Percentiles rank a stretch among this genome's conserved stretches.
Evolutionary conservation across 2,329 filamentous ascomycete species (phyloP).

Genomic region (Fusarium coicis): DNA sequence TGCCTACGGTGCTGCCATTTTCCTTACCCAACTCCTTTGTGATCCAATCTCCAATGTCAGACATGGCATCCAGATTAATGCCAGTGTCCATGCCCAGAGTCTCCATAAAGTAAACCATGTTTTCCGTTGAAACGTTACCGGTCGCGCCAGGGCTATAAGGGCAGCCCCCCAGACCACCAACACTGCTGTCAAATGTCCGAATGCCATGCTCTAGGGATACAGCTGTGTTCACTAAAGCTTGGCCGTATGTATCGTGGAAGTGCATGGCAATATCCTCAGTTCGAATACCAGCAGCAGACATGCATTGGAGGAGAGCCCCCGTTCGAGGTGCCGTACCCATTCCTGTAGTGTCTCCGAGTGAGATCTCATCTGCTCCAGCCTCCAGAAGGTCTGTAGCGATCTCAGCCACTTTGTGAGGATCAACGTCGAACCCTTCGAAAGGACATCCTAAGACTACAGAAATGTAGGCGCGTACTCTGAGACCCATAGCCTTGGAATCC

Average conservation of each 20-base stretch:
- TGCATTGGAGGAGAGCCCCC: slow-evolving; percentile 69
- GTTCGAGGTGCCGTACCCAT: slow-evolving; percentile 85
- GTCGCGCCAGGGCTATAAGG: slow-evolving; percentile 88
- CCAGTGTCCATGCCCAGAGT: slow-evolving; percentile 80
- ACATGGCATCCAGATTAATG: slow-evolving; percentile 73
- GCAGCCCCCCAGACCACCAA: slow-evolving; percentile 84
- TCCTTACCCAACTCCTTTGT: slow-evolving; percentile 69
- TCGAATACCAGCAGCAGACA: slow-evolving; percentile 74
- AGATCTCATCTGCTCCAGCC: slow-evolving; percentile 91
- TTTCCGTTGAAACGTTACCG: slow-evolving; percentile 87
- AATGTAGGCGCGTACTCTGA: slow-evolving; percentile 82
- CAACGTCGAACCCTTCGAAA: slow-evolving; percentile 74
- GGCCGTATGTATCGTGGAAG: slow-evolving; percentile 90
- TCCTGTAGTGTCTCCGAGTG: slow-evolving; percentile 89
- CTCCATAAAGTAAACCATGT: slow-evolving; percentile 82
- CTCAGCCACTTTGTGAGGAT: slow-evolving; percentile 71
- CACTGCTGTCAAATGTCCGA: slow-evolving; percentile 81
- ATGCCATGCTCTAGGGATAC: slow-evolving; percentile 82
- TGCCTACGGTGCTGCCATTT: slow-evolving; percentile 75
- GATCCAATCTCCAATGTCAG: slow-evolving; percentile 79
- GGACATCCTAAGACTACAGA: slow-evolving; percentile 85
- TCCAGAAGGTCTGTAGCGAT: slow-evolving; percentile 78
- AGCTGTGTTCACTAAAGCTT: slow-evolving; percentile 84
- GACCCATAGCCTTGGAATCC: slow-evolving; percentile 70
- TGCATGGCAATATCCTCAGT: slow-evolving; percentile 81